Base-by-base conservation (phyloP, 2,329 filamentous ascomycete species). In the Cyphellophora attinorum region DNA sequence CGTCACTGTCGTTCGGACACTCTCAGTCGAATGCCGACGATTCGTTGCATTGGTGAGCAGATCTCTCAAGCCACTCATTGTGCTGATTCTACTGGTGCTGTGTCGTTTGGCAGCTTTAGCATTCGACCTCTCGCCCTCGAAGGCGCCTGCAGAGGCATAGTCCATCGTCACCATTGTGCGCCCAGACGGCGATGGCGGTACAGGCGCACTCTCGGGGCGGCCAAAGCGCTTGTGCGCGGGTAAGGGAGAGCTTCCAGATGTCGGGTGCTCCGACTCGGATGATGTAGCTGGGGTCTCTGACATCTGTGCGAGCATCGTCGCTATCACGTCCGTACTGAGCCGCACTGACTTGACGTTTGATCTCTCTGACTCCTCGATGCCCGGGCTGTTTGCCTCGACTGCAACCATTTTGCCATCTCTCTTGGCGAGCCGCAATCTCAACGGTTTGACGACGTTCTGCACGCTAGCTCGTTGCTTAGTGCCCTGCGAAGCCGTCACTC, bases 21-120 rank as follows among this genome's bases (percentile, higher is more conserved):
- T 8, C 15, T 31, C 29, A 18, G 15, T 31, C 19, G 29, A 51
- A 53, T 29, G 47, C 51, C 19, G 48, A 46, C 13, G 33, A 47
- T 66, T 76, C 56, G 13, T 72, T 70, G 41, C 73, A 60, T 49
- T 73, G 66, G 42, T 27, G 65, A 6, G 52, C 48, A 21, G 62
- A 30, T 41, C 34, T 41, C 45, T 39, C 39, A 44, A 38, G 27
- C 48, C 41, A 19, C 33, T 42, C 19, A 40, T 42, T 23, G 38
- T 43, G 10, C 32, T 36, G n/a, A n/a, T 19, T 11, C 32, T 29
- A 11, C 34, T 30, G 8, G 21, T n/a, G 21, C 21, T 25, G 21
- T 25, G 21, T n/a, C 21, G 8, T 25, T 25, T 25, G 21, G 17
- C 32, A 15, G 19, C 31, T 31, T 44, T 46, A 18, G 35, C 35